A percentile compares a stretch with the other conserved stretches of the same genome.
phyloP scores from a whole-genome alignment of 345 rosid species.

The Combretum micranthum region DNA sequence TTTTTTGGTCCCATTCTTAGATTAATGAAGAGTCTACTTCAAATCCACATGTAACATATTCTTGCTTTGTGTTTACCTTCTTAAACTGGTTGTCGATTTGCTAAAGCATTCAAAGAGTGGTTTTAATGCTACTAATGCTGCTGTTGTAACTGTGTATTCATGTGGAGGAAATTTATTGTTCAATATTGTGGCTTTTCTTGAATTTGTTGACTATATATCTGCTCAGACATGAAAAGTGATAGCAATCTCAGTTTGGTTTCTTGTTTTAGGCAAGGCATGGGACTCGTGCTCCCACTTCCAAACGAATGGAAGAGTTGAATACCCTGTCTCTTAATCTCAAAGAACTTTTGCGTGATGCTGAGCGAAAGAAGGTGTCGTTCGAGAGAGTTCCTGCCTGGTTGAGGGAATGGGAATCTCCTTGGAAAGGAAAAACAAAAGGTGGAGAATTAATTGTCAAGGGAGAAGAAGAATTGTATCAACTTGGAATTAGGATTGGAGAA shows the following conservation, averaged over 20 bases:
- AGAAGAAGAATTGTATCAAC: slow-evolving; percentile 71
- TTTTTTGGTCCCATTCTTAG: too few relatives aligned
- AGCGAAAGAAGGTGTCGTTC: slow-evolving; percentile 29
- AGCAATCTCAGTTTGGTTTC: not conserved
- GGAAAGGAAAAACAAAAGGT: slow-evolving; percentile 76
- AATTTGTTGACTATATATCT: not conserved
- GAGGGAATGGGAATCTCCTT: slow-evolving; percentile 67
- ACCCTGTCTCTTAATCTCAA: slow-evolving; percentile 51
- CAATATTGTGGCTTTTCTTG: not conserved
- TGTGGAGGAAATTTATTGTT: too few relatives aligned
- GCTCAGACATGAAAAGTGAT: too few relatives aligned
- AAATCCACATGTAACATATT: too few relatives aligned
- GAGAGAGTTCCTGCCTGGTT: slow-evolving; percentile 68
- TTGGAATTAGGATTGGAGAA: slow-evolving; percentile 69
- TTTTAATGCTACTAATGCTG: too few relatives aligned
- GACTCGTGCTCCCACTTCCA: slow-evolving; percentile 88
- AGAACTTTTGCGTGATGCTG: slow-evolving; percentile 49
- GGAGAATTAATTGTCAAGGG: slow-evolving; percentile 74
- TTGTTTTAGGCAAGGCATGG: slow-evolving; percentile 81
- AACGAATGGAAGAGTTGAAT: slow-evolving; percentile 67
- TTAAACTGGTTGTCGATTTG: too few relatives aligned
- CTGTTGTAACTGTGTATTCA: too few relatives aligned
- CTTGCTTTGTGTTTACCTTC: too few relatives aligned
- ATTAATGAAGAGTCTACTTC: too few relatives aligned
- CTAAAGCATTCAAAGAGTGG: too few relatives aligned